Conservation (phyloP, 306 rosid genomes). For the Neltuma alba region DNA sequence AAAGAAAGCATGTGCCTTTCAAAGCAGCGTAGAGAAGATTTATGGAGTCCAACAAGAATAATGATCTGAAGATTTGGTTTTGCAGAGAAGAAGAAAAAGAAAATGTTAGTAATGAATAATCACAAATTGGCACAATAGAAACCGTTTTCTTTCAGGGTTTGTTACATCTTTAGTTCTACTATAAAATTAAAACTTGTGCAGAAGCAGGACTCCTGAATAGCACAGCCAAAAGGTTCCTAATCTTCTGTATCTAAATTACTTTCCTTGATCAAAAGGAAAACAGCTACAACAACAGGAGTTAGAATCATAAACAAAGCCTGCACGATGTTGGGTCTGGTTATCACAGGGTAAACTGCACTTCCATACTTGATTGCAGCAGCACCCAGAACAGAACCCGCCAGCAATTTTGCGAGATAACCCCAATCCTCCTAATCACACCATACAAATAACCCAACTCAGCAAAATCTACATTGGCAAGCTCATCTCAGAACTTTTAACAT, state of each 20-base stretch:
- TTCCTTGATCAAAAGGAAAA: constrained; percentile 64
- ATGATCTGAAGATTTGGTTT: not conserved
- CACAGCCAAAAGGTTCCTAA: not conserved
- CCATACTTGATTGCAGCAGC: constrained; percentile 75
- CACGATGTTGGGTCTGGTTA: constrained; percentile 72
- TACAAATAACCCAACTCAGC: not conserved
- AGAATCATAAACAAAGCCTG: constrained; percentile 61
- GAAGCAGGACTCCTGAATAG: not conserved
- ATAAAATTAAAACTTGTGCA: not conserved
- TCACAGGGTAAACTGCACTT: constrained; percentile 64
- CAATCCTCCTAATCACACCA: constrained; percentile 56
- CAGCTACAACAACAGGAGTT: constrained; percentile 60
- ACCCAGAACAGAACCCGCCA: constrained; percentile 59
- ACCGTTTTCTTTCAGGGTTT: no score
- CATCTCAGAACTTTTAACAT: not conserved
- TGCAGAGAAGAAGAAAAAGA: not conserved
- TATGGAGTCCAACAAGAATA: not conserved
- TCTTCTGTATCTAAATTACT: constrained; percentile 38
- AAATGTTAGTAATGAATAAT: not conserved
- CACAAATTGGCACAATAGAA: not conserved
- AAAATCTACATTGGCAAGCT: not conserved
- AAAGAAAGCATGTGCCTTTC: not conserved
- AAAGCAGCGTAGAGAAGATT: not conserved
- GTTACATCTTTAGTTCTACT: not conserved
- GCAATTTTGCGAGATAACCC: constrained; percentile 56